Conservation (phyloP, 192 early-diverging fungal species). For the Borealophlyctis nickersoniae region DNA sequence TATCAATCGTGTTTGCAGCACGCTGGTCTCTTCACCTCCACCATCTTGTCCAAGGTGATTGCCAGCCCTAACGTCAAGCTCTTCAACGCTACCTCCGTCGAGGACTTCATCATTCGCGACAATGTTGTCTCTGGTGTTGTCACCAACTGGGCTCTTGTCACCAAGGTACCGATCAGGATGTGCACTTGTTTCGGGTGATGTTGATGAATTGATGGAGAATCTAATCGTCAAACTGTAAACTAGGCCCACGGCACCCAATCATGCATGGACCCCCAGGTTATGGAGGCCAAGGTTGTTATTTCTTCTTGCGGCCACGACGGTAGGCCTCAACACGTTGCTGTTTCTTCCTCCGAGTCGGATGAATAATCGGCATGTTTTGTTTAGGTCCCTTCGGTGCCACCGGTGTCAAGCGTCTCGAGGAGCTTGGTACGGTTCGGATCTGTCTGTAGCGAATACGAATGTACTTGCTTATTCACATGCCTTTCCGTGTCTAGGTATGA, state of each 20-base stretch:
- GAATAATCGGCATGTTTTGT: too few species aligned
- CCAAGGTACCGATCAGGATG: too few species aligned
- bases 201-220: too few species aligned
- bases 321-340: too few species aligned
- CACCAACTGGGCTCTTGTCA: conserved; percentile 74
- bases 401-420: conserved; percentile 58
- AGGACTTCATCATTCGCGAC: conserved; percentile 64
- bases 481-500: conserved; percentile 47
- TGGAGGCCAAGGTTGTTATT: conserved; percentile 63
- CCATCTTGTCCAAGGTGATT: conserved; percentile 64
- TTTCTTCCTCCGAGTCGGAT: too few species aligned
- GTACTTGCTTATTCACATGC: too few species aligned
- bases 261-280: conserved; percentile 74
- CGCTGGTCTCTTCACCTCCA: conserved; percentile 71
- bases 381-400: conserved; percentile 65
- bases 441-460: too few species aligned
- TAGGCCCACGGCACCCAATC: conserved; percentile 43
- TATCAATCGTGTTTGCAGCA: conserved; percentile 26
- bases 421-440: conserved; percentile 17
- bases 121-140: conserved; percentile 58
- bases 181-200: too few species aligned
- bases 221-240: too few species aligned
- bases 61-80: conserved; percentile 63
- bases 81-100: conserved; percentile 73
- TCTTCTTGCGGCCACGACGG: conserved; percentile 64